Evolutionary conservation across 2,329 filamentous ascomycete genomes (phyloP).

Genomic region (Phaeosphaeriaceae sp.): DNA sequence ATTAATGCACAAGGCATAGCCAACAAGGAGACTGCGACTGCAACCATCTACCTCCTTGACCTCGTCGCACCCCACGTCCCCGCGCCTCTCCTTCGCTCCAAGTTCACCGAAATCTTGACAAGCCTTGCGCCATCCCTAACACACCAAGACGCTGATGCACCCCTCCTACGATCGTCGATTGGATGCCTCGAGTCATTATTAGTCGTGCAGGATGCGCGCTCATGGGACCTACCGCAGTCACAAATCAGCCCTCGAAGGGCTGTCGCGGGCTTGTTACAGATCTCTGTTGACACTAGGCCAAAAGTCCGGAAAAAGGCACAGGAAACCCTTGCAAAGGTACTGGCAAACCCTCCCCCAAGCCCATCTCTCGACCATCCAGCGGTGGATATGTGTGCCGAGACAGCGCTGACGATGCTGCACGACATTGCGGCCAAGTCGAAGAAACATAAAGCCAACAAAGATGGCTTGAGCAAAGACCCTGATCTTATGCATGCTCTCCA

Average conservation of each 20-base stretch:
- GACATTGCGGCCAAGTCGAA: slow-evolving; percentile 78
- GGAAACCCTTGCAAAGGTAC: slow-evolving; percentile 82
- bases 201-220: slow-evolving; percentile 81
- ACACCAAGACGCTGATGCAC: slow-evolving; percentile 81
- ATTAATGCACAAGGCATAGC: slow-evolving; percentile 68
- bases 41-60: slow-evolving; percentile 95
- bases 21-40: slow-evolving; percentile 82
- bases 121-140: slow-evolving; percentile 84
- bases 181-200: slow-evolving; percentile 93
- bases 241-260: slow-evolving; percentile 87
- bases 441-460: slow-evolving; percentile 60
- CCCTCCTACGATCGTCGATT: slow-evolving; percentile 84
- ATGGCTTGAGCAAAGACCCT: slow-evolving; percentile 72
- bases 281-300: slow-evolving; percentile 85
- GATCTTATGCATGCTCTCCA: slow-evolving; percentile 90
- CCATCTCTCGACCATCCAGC: slow-evolving; percentile 93
- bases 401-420: slow-evolving; percentile 78
- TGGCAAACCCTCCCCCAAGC: slow-evolving; percentile 85
- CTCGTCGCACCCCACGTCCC: slow-evolving; percentile 85
- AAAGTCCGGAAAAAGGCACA: slow-evolving; percentile 95
- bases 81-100: slow-evolving; percentile 84
- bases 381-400: slow-evolving; percentile 94
- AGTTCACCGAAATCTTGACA: slow-evolving; percentile 92
- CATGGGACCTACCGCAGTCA: slow-evolving; percentile 85
- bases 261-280: slow-evolving; percentile 81